Evolutionary conservation across 306 rosid species (phyloP).

Genomic region (Acacia melanoxylon): DNA sequence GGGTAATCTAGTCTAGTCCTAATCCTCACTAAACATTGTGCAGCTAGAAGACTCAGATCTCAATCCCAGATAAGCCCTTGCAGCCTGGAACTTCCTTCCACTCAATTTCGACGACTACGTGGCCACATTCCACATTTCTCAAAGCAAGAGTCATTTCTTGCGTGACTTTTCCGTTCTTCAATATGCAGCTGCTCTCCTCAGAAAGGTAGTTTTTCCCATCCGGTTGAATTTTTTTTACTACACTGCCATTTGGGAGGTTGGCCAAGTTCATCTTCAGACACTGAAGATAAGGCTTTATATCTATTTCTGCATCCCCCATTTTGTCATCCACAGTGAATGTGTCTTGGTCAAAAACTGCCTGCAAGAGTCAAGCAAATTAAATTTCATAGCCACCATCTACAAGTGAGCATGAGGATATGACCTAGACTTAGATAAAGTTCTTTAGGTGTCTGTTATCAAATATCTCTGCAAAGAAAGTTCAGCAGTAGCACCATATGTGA

Average conservation of each 20-base stretch:
- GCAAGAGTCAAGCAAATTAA: slow-evolving; percentile 6
- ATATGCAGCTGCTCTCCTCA: slow-evolving; percentile 70
- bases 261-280: slow-evolving; percentile 47
- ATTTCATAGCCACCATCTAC: slow-evolving; percentile 2
- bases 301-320: slow-evolving; percentile 86
- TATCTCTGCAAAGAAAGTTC: background rate
- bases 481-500: background rate
- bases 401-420: background rate
- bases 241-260: slow-evolving; percentile 63
- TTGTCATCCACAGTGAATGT: slow-evolving; percentile 64
- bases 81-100: slow-evolving; percentile 55
- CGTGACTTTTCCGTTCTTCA: slow-evolving; percentile 53
- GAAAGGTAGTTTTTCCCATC: slow-evolving; percentile 52
- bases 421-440: background rate
- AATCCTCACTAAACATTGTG: background rate
- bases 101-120: slow-evolving; percentile 56
- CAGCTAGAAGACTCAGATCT: background rate
- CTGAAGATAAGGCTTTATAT: slow-evolving; percentile 63
- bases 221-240: slow-evolving; percentile 62
- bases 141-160: slow-evolving; percentile 74
- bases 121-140: slow-evolving; percentile 77
- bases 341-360: slow-evolving; percentile 79
- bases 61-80: slow-evolving; percentile 32
- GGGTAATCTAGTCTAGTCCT: background rate
- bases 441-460: background rate